Evolutionary conservation across 768 basidiomycete species (phyloP).

Genomic region (Suillus discolor): DNA sequence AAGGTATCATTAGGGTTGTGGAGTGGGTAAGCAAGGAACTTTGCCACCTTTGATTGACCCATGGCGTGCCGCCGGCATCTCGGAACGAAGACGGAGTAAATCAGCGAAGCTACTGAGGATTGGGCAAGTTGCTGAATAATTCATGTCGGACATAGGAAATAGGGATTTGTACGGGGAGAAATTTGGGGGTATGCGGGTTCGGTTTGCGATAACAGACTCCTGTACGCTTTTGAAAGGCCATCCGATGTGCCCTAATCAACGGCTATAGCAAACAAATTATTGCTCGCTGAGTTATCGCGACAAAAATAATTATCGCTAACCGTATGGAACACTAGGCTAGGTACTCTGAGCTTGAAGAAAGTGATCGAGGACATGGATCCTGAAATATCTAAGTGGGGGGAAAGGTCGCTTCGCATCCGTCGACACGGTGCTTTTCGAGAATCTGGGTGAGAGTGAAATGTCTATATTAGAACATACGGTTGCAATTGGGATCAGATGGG

Average conservation of each 20-base stretch:
- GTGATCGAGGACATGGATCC: conserved; percentile 18
- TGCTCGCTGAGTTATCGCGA: conserved; percentile 11
- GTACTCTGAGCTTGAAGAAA: conserved; percentile 13
- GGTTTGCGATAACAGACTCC: background rate
- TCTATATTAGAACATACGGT: conserved; percentile 17
- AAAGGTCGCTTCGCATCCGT: conserved; percentile 17
- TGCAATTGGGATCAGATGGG: conserved; percentile 14
- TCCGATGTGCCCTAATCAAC: conserved; percentile 15
- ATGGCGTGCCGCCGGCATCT: conserved; percentile 14
- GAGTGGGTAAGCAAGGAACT: conserved; percentile 12
- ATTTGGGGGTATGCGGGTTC: conserved; percentile 6
- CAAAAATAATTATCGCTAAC: conserved; percentile 29
- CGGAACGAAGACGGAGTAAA: conserved; percentile 16
- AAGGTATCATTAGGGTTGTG: conserved; percentile 7
- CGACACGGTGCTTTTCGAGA: conserved; percentile 36
- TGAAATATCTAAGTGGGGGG: conserved; percentile 29
- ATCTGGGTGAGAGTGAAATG: conserved; percentile 18
- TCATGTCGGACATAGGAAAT: conserved; percentile 1
- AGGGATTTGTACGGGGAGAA: background rate
- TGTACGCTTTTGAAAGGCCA: background rate
- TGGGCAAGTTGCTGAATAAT: background rate
- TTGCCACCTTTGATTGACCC: conserved; percentile 11
- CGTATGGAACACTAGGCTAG: background rate
- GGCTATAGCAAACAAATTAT: background rate
- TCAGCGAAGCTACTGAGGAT: background rate